phyloP scores from a whole-genome alignment of 106 monocot species.

The Dendrobium huoshanense region DNA sequence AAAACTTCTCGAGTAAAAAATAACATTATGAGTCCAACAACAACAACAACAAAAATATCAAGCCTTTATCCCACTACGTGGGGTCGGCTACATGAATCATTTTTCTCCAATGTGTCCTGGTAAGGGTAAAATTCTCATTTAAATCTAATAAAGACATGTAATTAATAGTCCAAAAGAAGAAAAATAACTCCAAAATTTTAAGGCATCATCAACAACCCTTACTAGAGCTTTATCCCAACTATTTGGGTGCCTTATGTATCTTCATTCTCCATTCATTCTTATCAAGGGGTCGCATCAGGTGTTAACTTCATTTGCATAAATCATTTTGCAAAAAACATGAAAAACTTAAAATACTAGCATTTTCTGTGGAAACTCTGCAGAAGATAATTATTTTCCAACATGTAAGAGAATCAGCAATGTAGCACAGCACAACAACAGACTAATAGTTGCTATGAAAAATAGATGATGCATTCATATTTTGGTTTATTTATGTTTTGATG shows the following conservation, averaged over 20 bases:
- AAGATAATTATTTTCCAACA: background rate
- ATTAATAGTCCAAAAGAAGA: background rate
- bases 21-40: background rate
- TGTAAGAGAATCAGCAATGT: background rate
- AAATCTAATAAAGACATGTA: too few relatives aligned
- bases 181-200: background rate
- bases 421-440: background rate
- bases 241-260: background rate
- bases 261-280: background rate
- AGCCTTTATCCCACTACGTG: too few relatives aligned
- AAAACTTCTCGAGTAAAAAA: background rate
- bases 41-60: background rate
- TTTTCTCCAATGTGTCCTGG: too few relatives aligned
- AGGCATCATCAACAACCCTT: too few relatives aligned
- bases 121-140: too few relatives aligned
- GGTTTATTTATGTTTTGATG: too few relatives aligned
- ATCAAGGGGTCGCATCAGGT: background rate
- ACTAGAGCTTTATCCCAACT: background rate
- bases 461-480: too few relatives aligned
- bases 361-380: background rate
- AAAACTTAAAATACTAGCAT: slow-evolving; percentile 1
- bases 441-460: background rate
- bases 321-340: background rate
- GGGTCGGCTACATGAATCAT: too few relatives aligned
- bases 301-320: background rate